phyloP scores from a whole-genome alignment of 1,284 basidiomycete genomes.

The Hymenochaete sp. region DNA sequence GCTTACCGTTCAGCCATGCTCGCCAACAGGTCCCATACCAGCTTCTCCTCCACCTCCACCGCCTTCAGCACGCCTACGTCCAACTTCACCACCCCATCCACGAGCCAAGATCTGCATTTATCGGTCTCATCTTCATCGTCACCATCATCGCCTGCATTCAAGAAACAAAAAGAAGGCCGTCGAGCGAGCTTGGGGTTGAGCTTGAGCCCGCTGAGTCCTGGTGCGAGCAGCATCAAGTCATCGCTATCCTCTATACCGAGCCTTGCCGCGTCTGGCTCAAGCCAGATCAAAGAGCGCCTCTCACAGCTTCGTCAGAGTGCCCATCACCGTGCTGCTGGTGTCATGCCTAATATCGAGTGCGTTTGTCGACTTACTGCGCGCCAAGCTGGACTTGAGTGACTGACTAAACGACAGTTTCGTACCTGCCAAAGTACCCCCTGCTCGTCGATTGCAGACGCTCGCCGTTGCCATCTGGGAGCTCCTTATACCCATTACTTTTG shows the following conservation, averaged over 20 bases:
- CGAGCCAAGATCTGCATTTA: too few relatives aligned
- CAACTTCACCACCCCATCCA: too few relatives aligned
- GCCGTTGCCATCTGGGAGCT: conserved; percentile 85
- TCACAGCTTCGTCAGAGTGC: conserved; percentile 12
- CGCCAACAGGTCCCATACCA: too few relatives aligned
- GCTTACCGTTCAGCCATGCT: too few relatives aligned
- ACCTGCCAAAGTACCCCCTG: conserved; percentile 65
- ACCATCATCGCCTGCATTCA: too few relatives aligned
- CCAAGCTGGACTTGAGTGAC: not conserved
- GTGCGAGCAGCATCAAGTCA: conserved; percentile 1
- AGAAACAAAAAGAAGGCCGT: too few relatives aligned
- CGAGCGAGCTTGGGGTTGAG: too few relatives aligned
- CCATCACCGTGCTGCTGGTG: conserved; percentile 12
- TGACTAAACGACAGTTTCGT: conserved; percentile 45
- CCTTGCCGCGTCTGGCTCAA: conserved; percentile 5
- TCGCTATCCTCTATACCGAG: conserved; percentile 18
- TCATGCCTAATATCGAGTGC: conserved; percentile 13
- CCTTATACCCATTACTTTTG: conserved; percentile 62
- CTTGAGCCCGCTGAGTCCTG: too few relatives aligned
- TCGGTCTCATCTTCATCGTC: too few relatives aligned
- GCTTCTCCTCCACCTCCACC: too few relatives aligned
- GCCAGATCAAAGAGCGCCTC: conserved; percentile 11
- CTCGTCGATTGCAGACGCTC: conserved; percentile 76
- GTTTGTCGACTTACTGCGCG: not conserved
- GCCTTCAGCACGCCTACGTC: too few relatives aligned